Percentiles rank a stretch among this genome's conserved stretches.
These are phyloP conservation scores for Neonectria ditissima DNA, from an alignment of 2,329 filamentous ascomycete species.

Conservation along the genomic window DNA sequence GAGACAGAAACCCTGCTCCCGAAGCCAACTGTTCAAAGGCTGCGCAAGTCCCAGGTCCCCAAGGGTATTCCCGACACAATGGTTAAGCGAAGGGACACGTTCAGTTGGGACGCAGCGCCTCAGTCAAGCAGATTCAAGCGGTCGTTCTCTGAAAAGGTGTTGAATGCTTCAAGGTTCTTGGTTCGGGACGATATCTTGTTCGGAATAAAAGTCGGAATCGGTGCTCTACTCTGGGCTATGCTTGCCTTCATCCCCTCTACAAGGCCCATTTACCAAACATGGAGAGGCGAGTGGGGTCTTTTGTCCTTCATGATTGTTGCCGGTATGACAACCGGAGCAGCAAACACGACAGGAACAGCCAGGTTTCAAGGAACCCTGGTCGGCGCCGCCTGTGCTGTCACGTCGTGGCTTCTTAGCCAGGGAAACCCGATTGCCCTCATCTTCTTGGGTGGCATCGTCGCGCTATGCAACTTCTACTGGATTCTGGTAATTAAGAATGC, in stretches of 20 bases:
- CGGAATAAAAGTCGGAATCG: slow-evolving; percentile 92
- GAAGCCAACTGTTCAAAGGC: slow-evolving; percentile 56
- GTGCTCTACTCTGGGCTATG: slow-evolving; percentile 88
- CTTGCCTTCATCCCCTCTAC: slow-evolving; percentile 87
- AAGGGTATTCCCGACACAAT: slow-evolving; percentile 68
- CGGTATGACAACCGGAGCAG: slow-evolving; percentile 95
- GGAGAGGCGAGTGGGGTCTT: slow-evolving; percentile 96
- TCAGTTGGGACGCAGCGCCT: slow-evolving; percentile 67
- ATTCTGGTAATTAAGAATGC: slow-evolving; percentile 87
- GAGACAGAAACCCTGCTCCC: slow-evolving; percentile 58
- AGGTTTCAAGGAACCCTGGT: slow-evolving; percentile 89
- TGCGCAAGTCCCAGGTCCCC: slow-evolving; percentile 66
- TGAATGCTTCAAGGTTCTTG: slow-evolving; percentile 61
- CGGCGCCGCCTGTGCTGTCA: slow-evolving; percentile 79
- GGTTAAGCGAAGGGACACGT: slow-evolving; percentile 63
- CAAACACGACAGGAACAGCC: slow-evolving; percentile 90
- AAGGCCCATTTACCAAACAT: slow-evolving; percentile 83
- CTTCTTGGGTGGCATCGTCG: slow-evolving; percentile 83
- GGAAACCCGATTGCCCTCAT: slow-evolving; percentile 82
- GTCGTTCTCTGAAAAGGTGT: slow-evolving; percentile 58
- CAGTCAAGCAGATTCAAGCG: slow-evolving; percentile 59
- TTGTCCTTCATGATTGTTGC: slow-evolving; percentile 98
- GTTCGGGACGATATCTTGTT: slow-evolving; percentile 74
- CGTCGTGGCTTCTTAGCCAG: slow-evolving; percentile 81
- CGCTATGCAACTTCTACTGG: slow-evolving; percentile 88